phyloP scores from a whole-genome alignment of 208 protist species.

The Entamoeba dispar region DNA sequence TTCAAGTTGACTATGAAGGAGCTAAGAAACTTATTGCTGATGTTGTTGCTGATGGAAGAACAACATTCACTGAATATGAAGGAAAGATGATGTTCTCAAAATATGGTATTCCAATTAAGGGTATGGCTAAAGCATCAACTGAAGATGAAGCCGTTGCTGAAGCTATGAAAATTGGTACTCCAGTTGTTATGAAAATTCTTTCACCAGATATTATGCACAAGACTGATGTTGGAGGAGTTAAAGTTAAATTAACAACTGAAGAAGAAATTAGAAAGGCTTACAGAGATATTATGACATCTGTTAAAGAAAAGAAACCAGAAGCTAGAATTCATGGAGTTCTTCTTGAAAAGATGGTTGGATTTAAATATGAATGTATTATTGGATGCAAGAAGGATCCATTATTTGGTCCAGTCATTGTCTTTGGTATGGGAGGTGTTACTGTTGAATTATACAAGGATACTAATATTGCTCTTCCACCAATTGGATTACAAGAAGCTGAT shows the following conservation, averaged over 20 bases:
- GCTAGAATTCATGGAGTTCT: constrained; percentile 5
- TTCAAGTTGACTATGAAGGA: neutral
- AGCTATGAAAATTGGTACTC: constrained; percentile 22
- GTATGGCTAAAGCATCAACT: constrained; percentile 18
- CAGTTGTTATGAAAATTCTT: constrained; percentile 30
- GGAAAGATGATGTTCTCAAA: constrained; percentile 17
- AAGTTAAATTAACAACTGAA: constrained; percentile 10
- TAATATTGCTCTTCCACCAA: constrained; percentile 11
- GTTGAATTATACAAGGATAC: constrained; percentile 26
- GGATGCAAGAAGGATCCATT: constrained; percentile 13
- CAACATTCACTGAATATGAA: constrained; percentile 25
- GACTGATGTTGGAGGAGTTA: constrained; percentile 27
- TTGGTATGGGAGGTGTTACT: constrained; percentile 22
- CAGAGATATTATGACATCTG: constrained; percentile 13
- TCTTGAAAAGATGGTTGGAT: constrained; percentile 17
- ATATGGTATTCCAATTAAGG: constrained; percentile 10
- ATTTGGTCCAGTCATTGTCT: constrained; percentile 22
- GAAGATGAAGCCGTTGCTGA: constrained; percentile 14
- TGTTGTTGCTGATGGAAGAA: constrained; percentile 2
- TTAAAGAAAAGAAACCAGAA: neutral
- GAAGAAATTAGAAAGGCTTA: constrained; percentile 11
- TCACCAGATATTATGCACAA: constrained; percentile 32
- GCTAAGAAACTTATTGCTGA: constrained; percentile 8
- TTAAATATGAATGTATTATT: constrained; percentile 28
- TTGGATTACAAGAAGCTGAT: constrained; percentile 2